Evolutionary conservation across 1,139 yeast genomes (phyloP).

Genomic region (Candida mesenterica): DNA sequence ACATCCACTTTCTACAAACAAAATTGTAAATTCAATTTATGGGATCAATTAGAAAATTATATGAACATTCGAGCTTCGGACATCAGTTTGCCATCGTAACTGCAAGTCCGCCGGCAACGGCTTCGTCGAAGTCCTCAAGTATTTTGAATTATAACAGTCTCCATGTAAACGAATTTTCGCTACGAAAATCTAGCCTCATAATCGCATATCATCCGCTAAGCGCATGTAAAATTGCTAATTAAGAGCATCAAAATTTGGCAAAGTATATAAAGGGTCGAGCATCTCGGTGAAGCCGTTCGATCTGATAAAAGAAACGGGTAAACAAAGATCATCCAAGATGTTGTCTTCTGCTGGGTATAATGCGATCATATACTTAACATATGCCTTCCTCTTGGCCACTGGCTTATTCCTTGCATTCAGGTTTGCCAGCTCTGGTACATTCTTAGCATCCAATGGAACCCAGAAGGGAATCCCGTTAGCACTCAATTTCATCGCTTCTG

Average conservation of each 20-base stretch:
- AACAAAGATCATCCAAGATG: slow-evolving; percentile 12
- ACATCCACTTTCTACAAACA: no score
- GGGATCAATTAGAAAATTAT: no score
- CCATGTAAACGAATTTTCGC: no score
- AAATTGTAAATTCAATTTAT: no score
- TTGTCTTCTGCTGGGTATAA: slow-evolving; percentile 50
- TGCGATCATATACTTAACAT: slow-evolving; percentile 75
- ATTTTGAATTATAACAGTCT: no score
- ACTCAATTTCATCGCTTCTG: slow-evolving; percentile 83
- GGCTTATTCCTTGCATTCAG: slow-evolving; percentile 60
- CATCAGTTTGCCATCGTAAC: no score
- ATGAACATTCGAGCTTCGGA: no score
- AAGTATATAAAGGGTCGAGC: neutral
- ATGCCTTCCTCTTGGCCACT: slow-evolving; percentile 60
- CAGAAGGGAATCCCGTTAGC: slow-evolving; percentile 80
- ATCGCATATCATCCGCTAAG: neutral
- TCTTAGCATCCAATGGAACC: slow-evolving; percentile 75
- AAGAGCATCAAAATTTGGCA: no score
- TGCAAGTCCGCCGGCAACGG: no score
- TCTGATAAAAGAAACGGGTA: neutral
- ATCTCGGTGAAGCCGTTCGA: neutral
- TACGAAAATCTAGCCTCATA: slow-evolving; percentile 4
- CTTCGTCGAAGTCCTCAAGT: no score
- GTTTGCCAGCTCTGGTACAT: slow-evolving; percentile 49
- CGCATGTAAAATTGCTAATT: no score